These are phyloP conservation scores for Aspergillus nidulans DNA, from an alignment of 495 filamentous ascomycete species.

Conservation along the genomic window DNA sequence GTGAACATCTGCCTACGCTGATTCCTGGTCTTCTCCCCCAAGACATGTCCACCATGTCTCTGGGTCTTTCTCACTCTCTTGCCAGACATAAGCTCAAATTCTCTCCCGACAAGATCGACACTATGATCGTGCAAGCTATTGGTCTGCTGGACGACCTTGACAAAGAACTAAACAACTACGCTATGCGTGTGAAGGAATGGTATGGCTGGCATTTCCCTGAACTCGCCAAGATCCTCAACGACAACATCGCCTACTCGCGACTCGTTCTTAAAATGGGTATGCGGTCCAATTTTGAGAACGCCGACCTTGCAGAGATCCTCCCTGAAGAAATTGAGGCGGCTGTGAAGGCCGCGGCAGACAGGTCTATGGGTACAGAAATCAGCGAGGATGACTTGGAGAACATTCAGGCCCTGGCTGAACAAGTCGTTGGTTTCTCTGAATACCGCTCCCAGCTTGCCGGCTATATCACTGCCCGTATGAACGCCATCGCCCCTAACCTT, in stretches of 20 bases:
- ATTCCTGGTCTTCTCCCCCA: constrained; percentile 83
- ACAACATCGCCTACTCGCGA: constrained; percentile 91
- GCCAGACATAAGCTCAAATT: constrained; percentile 99
- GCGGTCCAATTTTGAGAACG: constrained; percentile 65
- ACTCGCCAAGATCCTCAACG: constrained; percentile 92
- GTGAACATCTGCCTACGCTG: constrained; percentile 80
- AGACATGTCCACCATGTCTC: constrained; percentile 85
- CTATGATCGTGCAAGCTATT: constrained; percentile 98
- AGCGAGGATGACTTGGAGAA: constrained; percentile 82
- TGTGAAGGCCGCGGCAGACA: constrained; percentile 89
- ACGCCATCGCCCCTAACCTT: constrained; percentile 93
- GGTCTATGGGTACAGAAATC: constrained; percentile 98
- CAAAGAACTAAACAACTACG: constrained; percentile 97
- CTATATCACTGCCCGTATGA: constrained; percentile 92
- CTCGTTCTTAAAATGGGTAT: constrained; percentile 86
- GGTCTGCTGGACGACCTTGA: constrained; percentile 91
- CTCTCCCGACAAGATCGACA: constrained; percentile 97
- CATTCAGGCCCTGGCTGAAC: constrained; percentile 84
- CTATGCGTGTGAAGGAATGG: constrained; percentile 99
- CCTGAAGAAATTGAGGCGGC: constrained; percentile 93
- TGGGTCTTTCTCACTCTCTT: constrained; percentile 94
- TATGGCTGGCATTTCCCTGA: constrained; percentile 99
- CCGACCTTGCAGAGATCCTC: constrained; percentile 86
- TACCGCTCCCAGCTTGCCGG: constrained; percentile 82
- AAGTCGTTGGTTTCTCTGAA: constrained; percentile 86